Conservation (phyloP, 2,329 filamentous ascomycete genomes). For the Penicillium sp. region DNA sequence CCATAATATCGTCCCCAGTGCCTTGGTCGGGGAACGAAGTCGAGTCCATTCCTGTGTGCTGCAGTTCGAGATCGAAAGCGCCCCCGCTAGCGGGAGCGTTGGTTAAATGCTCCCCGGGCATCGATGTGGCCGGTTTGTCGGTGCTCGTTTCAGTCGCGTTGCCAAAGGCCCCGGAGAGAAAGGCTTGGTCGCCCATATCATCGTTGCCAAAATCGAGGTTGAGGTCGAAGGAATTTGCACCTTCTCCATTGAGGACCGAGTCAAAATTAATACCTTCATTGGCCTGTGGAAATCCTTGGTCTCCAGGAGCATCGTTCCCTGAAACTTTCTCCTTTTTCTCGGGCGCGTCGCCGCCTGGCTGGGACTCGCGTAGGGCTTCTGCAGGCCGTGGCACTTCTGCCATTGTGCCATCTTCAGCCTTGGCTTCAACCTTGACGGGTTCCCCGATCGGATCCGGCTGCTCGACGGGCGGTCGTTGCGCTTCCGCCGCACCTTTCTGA, state of each 20-base stretch:
- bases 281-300: constrained; percentile 25
- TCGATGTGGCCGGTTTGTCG: constrained; percentile 9
- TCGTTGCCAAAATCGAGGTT: constrained; percentile 40
- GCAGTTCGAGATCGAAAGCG: constrained; percentile 37
- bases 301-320: constrained; percentile 7
- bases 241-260: constrained; percentile 36
- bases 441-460: constrained; percentile 16
- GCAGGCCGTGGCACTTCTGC: constrained; percentile 11
- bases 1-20: constrained; percentile 34
- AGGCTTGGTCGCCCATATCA: constrained; percentile 36
- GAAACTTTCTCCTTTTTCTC: constrained; percentile 26
- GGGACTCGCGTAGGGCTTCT: constrained; percentile 10
- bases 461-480: constrained; percentile 13
- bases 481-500: constrained; percentile 14
- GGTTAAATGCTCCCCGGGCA: constrained; percentile 23
- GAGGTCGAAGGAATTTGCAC: constrained; percentile 37
- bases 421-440: constrained; percentile 17
- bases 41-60: constrained; percentile 22
- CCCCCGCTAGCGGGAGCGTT: constrained; percentile 30
- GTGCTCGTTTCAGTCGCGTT: constrained; percentile 15
- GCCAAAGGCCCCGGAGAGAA: constrained; percentile 34
- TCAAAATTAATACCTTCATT: constrained; percentile 41
- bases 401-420: constrained; percentile 12
- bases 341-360: constrained; percentile 11
- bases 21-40: constrained; percentile 21